Conservation (phyloP, 1,284 basidiomycete genomes). For the Vanrija sp. region DNA sequence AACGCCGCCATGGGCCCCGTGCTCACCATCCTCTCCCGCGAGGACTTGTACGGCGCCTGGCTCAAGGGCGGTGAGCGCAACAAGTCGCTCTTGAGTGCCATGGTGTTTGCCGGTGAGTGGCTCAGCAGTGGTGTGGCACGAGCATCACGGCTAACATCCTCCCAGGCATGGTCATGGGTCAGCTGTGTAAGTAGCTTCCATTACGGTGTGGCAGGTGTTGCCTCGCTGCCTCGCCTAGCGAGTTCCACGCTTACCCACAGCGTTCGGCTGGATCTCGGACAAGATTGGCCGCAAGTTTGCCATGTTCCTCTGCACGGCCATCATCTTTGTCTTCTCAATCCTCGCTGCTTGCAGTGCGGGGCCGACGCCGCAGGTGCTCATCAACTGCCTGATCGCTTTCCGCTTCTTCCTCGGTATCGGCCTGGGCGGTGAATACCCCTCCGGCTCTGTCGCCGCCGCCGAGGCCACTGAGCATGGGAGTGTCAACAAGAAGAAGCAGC, state of each 20-base stretch:
- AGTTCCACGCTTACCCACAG: background rate
- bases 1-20: slow-evolving; percentile 66
- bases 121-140: too few species aligned
- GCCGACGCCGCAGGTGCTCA: slow-evolving; percentile 53
- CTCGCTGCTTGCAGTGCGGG: slow-evolving; percentile 58
- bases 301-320: slow-evolving; percentile 63
- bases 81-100: slow-evolving; percentile 57
- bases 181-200: slow-evolving; percentile 9
- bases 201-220: too few species aligned
- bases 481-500: slow-evolving; percentile 72
- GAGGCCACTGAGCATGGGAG: slow-evolving; percentile 75
- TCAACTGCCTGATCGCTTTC: slow-evolving; percentile 73
- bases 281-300: slow-evolving; percentile 73
- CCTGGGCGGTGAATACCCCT: slow-evolving; percentile 80
- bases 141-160: too few species aligned
- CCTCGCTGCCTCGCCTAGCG: too few species aligned
- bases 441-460: slow-evolving; percentile 80
- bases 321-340: slow-evolving; percentile 71
- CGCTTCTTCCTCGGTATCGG: slow-evolving; percentile 75
- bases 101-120: slow-evolving; percentile 64
- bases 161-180: slow-evolving; percentile 61
- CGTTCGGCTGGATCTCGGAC: slow-evolving; percentile 63
- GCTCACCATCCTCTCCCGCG: slow-evolving; percentile 61
- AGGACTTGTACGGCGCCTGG: slow-evolving; percentile 53
- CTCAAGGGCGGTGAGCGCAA: slow-evolving; percentile 51